Conservation (phyloP, 495 filamentous ascomycete species). For the Hypoxylon lienhwacheense region DNA sequence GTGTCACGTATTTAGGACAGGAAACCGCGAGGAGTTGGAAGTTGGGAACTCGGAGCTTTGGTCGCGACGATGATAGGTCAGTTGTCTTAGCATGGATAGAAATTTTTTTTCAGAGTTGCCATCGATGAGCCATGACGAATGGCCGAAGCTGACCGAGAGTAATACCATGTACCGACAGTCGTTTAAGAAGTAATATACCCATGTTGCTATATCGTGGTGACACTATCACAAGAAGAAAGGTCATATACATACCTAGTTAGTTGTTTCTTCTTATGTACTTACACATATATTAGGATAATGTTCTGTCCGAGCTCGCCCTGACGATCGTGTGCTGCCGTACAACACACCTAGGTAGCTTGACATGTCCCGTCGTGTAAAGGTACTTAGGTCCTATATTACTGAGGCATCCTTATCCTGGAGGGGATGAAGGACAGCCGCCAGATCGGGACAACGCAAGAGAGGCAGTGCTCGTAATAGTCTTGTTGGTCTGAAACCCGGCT, state of each 20-base stretch:
- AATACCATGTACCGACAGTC: slow-evolving; percentile 3
- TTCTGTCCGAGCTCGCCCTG: slow-evolving; percentile 24
- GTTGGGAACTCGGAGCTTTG: slow-evolving; percentile 9
- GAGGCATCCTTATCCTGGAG: slow-evolving; percentile 10
- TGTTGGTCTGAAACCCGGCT: slow-evolving; percentile 9
- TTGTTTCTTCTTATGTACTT: neutral
- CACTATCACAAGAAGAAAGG: slow-evolving; percentile 4
- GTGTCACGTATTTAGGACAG: slow-evolving; percentile 5
- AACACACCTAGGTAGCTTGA: slow-evolving; percentile 16
- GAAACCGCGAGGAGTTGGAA: neutral
- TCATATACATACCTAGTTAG: too few species aligned
- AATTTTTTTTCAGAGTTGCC: slow-evolving; percentile 26
- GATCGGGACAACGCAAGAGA: slow-evolving; percentile 13
- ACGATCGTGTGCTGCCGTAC: slow-evolving; percentile 28
- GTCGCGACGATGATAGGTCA: slow-evolving; percentile 20
- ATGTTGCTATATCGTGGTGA: slow-evolving; percentile 5
- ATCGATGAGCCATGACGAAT: slow-evolving; percentile 25
- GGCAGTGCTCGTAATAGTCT: slow-evolving; percentile 1
- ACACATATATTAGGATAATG: slow-evolving; percentile 22
- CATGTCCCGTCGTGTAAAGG: too few species aligned
- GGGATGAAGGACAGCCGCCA: slow-evolving; percentile 14
- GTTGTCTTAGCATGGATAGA: slow-evolving; percentile 30
- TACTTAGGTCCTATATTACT: too few species aligned
- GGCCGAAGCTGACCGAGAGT: slow-evolving; percentile 32
- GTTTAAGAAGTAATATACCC: slow-evolving; percentile 9